Evolutionary conservation across 345 rosid genomes (phyloP).

Genomic region (Populus alba): DNA sequence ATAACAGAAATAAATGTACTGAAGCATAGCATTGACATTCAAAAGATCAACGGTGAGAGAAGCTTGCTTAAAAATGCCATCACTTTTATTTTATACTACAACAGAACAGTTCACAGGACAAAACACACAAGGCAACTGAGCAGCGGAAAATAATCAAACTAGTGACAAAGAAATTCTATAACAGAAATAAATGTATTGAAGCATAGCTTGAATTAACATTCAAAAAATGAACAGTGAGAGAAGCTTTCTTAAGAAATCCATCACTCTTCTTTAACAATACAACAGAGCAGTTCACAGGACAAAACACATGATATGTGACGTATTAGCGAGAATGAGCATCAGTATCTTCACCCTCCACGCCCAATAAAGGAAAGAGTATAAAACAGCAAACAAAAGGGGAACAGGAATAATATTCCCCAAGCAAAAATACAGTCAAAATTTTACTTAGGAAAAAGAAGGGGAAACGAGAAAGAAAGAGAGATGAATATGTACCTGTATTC

Average conservation of each 20-base stretch:
- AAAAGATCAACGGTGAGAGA: neutral
- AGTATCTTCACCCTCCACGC: neutral
- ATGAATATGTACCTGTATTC: conserved; percentile 64
- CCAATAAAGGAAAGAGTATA: neutral
- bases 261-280: neutral
- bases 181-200: neutral
- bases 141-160: conserved; percentile 54
- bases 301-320: conserved; percentile 17
- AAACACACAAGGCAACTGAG: conserved; percentile 49
- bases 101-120: neutral
- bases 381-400: neutral
- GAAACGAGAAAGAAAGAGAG: neutral
- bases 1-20: neutral
- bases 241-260: neutral
- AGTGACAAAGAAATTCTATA: conserved; percentile 10
- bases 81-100: neutral
- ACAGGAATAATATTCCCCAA: neutral
- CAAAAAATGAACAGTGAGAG: neutral
- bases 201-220: neutral
- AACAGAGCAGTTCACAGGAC: neutral
- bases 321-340: neutral
- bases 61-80: neutral
- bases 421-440: neutral
- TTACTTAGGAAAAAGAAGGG: neutral
- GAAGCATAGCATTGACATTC: neutral